phyloP scores from a whole-genome alignment of 345 rosid genomes.

The Isatis tinctoria region DNA sequence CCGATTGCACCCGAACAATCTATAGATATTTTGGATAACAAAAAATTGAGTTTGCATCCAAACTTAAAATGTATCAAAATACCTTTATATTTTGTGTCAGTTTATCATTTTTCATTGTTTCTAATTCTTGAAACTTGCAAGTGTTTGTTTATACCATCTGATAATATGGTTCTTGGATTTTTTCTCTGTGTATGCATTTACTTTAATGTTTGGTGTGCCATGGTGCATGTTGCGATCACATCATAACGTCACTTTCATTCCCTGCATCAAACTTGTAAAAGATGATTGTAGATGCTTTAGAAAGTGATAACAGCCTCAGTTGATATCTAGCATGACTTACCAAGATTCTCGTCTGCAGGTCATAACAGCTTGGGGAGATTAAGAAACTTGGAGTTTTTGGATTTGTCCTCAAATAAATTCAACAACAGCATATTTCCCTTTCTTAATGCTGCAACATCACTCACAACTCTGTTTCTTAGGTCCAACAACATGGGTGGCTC shows the following conservation, averaged over 20 bases:
- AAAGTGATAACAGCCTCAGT: neutral
- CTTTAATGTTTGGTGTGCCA: neutral
- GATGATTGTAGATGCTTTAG: neutral
- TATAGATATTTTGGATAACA: neutral
- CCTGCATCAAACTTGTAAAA: neutral
- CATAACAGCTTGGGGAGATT: slow-evolving; percentile 1
- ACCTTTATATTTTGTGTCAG: neutral
- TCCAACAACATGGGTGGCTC: neutral
- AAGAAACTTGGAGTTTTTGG: neutral
- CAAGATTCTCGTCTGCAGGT: neutral
- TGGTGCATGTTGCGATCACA: neutral
- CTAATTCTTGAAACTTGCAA: neutral
- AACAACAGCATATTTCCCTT: slow-evolving; percentile 1
- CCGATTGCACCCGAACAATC: neutral
- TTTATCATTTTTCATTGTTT: neutral
- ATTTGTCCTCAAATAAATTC: neutral
- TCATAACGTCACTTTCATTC: neutral
- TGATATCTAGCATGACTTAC: neutral
- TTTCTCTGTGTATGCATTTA: neutral
- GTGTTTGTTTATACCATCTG: neutral
- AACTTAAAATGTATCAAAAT: neutral
- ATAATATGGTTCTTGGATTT: neutral
- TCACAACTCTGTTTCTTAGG: neutral
- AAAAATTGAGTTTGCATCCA: neutral
- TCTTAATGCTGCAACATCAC: slow-evolving; percentile 10